Evolutionary conservation across 768 basidiomycete genomes (phyloP).

Genomic region (Mycena amicta): DNA sequence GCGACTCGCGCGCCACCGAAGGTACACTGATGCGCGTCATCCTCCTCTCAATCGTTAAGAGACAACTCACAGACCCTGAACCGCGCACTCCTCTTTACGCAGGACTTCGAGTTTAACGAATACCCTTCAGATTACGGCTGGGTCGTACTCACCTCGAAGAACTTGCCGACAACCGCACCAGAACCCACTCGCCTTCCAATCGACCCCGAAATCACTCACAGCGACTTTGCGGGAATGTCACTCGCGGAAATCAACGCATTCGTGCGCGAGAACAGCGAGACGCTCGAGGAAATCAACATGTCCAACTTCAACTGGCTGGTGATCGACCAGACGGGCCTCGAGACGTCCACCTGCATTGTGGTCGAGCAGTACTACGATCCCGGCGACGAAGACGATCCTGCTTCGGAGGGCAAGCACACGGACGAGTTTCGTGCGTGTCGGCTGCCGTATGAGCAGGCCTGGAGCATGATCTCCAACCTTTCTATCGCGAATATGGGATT

Average conservation of each 20-base stretch:
- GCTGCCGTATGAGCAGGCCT: constrained; percentile 10
- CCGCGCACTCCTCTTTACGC: constrained; percentile 11
- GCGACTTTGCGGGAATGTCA: constrained; percentile 11
- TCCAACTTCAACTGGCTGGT: constrained; percentile 5
- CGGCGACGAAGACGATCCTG: neutral
- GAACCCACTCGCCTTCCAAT: neutral
- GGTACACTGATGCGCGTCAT: neutral
- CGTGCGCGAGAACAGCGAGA: constrained; percentile 1
- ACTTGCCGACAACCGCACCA: neutral
- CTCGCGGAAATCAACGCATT: constrained; percentile 8
- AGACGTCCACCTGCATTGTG: constrained; percentile 15
- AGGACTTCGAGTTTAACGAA: constrained; percentile 8
- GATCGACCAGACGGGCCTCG: constrained; percentile 15
- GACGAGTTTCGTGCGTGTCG: constrained; percentile 5
- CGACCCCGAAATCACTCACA: neutral
- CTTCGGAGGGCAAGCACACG: neutral
- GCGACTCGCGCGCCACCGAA: neutral
- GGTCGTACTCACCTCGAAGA: constrained; percentile 8
- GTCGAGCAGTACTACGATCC: constrained; percentile 9
- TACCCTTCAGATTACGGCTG: neutral
- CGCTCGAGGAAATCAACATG: neutral
- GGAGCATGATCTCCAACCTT: constrained; percentile 5
- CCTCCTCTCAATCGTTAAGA: neutral
- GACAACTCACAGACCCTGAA: constrained; percentile 3
- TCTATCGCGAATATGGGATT: constrained; percentile 11